Base-by-base conservation (phyloP, 306 rosid species). In the Betula pendula region DNA sequence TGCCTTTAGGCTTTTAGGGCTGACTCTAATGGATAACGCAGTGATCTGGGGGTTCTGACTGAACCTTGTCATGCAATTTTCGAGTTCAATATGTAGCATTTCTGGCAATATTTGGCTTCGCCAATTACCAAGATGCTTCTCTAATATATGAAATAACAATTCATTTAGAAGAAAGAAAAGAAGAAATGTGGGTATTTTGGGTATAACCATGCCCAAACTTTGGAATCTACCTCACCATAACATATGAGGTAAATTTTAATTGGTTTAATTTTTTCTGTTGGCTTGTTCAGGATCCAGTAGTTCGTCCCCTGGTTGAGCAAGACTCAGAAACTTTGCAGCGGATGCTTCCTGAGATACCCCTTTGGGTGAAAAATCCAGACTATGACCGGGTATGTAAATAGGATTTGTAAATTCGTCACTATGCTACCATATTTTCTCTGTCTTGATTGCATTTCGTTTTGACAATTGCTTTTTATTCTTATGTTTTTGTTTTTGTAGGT, bases 301-400 rank as follows among this genome's bases (percentile, higher is more conserved):
- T 92, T 42, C 82, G 83, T 52, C 90, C 92, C n/a, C 60, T 92
- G 86, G 86, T 72, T 1, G 95, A 94, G 20, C 92, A 92, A 79
- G 97, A 94, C 72, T 29, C 93, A 0, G 81, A 70, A 77, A 88
- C 84, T 52, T 51, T 94, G 82, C 92, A 92, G 75, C 85, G 83
- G 79, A 90, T 94, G 89, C 73, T 92, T 20, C 96, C 90, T n/a
- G 98, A 94, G 81, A 94, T 94, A 74, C 98, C 98, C 9, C 85
- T 89, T 45, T 94, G 97, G 98, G 88, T 94, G 71, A 94, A 94
- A 82, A 89, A 86, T 85, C 98, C 98, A 8, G 98, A 94, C 76
- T 92, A 86, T 51, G 97, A 94, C 88, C 87, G 98, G 73, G 98
- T 92, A 85, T 81, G 83, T 67, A 60, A 49, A 13, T 5, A 2